A percentile compares a stretch with the other conserved stretches of the same genome.
phyloP scores from a whole-genome alignment of 768 basidiomycete species.

The Lentinula raphanica region DNA sequence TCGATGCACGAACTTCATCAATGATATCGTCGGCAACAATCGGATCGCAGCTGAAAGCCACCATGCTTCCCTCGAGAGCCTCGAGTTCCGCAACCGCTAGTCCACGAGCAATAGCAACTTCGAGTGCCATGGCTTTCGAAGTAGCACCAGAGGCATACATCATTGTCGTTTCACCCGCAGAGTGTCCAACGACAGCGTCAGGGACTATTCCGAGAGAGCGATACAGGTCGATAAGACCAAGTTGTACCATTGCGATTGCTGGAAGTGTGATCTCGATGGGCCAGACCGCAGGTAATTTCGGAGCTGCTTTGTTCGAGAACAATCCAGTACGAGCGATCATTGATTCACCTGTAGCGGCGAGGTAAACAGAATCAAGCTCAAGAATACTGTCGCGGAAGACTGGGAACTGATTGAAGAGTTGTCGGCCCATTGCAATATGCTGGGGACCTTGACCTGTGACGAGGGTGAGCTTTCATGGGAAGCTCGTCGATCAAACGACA shows the following conservation, averaged over 20 bases:
- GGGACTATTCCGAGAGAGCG: constrained; percentile 30
- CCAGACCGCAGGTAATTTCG: constrained; percentile 20
- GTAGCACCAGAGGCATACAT: constrained; percentile 24
- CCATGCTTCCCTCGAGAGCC: constrained; percentile 9
- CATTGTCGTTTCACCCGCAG: constrained; percentile 42
- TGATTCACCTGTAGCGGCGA: constrained; percentile 26
- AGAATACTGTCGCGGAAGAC: constrained; percentile 33
- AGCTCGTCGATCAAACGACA: constrained; percentile 30
- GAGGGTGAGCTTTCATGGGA: constrained; percentile 27
- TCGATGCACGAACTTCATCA: not conserved
- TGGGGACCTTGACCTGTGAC: constrained; percentile 34
- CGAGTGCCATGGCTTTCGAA: constrained; percentile 34
- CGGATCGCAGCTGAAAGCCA: constrained; percentile 14
- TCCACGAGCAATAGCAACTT: constrained; percentile 40
- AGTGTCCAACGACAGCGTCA: constrained; percentile 38
- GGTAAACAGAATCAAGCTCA: constrained; percentile 31
- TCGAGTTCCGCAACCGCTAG: constrained; percentile 13
- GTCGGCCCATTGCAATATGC: constrained; percentile 33
- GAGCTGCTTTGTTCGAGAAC: constrained; percentile 23
- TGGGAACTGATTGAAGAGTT: constrained; percentile 27
- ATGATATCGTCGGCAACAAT: constrained; percentile 11
- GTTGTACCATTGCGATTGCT: constrained; percentile 38
- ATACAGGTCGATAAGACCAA: constrained; percentile 39
- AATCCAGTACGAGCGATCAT: constrained; percentile 29
- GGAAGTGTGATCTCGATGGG: constrained; percentile 35